Conservation (phyloP, 2,329 filamentous ascomycete genomes). For the Eutypa lata region DNA sequence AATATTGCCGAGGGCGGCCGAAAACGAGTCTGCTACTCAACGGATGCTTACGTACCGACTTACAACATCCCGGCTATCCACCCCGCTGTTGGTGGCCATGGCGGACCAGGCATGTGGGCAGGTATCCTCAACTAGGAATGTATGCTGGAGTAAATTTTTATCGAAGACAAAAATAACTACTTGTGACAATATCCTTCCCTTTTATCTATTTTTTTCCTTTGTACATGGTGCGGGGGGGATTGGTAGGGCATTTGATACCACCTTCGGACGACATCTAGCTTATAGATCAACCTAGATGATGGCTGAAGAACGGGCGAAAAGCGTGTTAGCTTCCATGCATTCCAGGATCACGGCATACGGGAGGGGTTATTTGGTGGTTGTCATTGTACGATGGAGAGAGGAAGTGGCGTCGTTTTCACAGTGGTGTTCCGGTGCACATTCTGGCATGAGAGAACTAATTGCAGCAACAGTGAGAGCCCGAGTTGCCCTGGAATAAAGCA, state of each 20-base stretch:
- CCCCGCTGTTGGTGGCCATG: constrained; percentile 46
- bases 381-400: constrained; percentile 29
- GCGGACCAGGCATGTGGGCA: constrained; percentile 65
- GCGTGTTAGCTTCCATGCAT: constrained; percentile 34
- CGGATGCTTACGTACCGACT: constrained; percentile 47
- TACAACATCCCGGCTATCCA: constrained; percentile 47
- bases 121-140: constrained; percentile 54
- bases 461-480: not conserved
- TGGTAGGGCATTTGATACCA: constrained; percentile 28
- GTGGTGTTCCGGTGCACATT: constrained; percentile 25
- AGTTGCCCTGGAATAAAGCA: not conserved
- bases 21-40: constrained; percentile 66
- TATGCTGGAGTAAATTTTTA: constrained; percentile 4
- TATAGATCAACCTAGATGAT: constrained; percentile 32
- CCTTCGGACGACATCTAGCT: constrained; percentile 27
- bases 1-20: constrained; percentile 46
- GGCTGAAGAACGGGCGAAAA: constrained; percentile 36
- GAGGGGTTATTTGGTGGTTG: constrained; percentile 23
- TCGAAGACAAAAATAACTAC: constrained; percentile 10
- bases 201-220: constrained; percentile 28
- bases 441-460: not conserved
- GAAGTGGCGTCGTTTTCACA: constrained; percentile 14
- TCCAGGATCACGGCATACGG: constrained; percentile 35
- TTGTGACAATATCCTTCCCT: constrained; percentile 27
- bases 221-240: constrained; percentile 19